Base-by-base conservation (phyloP, 257 asterid species). In the Ocimum tenuiflorum region DNA sequence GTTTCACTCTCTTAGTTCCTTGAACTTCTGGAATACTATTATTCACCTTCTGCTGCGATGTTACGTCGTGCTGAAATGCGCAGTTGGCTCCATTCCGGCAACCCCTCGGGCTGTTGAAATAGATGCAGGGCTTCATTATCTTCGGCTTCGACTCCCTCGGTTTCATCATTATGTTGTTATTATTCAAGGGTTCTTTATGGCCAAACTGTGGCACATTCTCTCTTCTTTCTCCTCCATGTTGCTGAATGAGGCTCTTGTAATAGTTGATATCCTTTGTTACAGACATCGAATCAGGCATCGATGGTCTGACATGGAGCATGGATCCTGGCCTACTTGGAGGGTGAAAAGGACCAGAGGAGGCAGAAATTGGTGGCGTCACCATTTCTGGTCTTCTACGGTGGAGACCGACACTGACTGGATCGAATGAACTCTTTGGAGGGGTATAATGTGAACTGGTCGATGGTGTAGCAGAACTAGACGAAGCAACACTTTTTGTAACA, bases 161-260 rank as follows among this genome's bases (percentile, higher is more conserved):
- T 31, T 73, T 78, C 65, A 39, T 67, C 55, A 48, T 75, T 47
- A 23, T 42, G n/a, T n/a, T n/a, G n/a, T n/a, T n/a, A 7, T 23
- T 48, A 38, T 62, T 65, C 66, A 12, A 5, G 19, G 63, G 39
- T 36, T 77, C 83, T 70, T 71, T 83, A 64, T 65, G 79, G 35
- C 64, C 22, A 31, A 67, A 77, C 43, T 78, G 89, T 2, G 77
- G 79, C 46, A 49, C 11, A 3, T 53, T 14, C 17, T 89, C 96
- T 67, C 82, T 83, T 60, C 91, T 81, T 55, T 88, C 97, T 48
- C 77, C 91, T 64, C 99, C 99, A 13, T 90, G 97, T 55, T 88
- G 99, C 76, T 90, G 95, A 49, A 94, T 88, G 70, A 94, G 83
- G 77, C 84, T 85, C 85, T 87, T 94, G 38, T 79, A 90, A 13